Evolutionary conservation across 345 rosid genomes (phyloP).

Genomic region (Sonneratia caseolaris): DNA sequence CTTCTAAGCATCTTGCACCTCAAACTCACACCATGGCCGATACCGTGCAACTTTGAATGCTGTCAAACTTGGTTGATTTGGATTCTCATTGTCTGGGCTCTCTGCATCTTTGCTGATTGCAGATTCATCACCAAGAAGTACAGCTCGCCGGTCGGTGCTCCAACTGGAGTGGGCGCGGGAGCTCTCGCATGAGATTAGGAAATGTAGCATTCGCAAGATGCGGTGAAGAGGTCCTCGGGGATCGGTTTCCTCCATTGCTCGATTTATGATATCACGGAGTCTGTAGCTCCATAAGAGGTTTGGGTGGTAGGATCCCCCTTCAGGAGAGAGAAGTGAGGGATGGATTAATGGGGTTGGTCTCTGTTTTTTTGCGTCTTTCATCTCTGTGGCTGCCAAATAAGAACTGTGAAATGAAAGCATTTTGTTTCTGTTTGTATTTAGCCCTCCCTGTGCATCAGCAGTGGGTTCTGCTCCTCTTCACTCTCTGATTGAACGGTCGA

Average conservation of each 20-base stretch:
- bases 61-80: not conserved
- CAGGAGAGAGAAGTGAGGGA: not conserved
- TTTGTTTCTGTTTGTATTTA: not conserved
- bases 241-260: not conserved
- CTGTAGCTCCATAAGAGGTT: not conserved
- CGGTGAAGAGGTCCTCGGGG: not conserved
- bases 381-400: constrained; percentile 2
- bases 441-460: not conserved
- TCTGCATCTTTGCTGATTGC: constrained; percentile 2
- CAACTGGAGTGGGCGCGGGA: constrained; percentile 26
- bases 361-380: not conserved
- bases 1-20: not conserved
- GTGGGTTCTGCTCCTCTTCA: not conserved
- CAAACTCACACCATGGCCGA: too few species aligned
- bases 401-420: not conserved
- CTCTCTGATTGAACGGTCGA: not conserved
- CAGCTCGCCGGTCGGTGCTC: constrained; percentile 27
- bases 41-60: too few species aligned
- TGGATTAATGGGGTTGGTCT: not conserved
- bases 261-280: not conserved
- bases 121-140: constrained; percentile 47
- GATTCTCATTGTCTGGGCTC: not conserved
- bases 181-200: constrained; percentile 21
- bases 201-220: not conserved
- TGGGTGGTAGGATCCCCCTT: not conserved